phyloP scores from a whole-genome alignment of 345 rosid genomes.

The Euphorbia tirucalli region DNA sequence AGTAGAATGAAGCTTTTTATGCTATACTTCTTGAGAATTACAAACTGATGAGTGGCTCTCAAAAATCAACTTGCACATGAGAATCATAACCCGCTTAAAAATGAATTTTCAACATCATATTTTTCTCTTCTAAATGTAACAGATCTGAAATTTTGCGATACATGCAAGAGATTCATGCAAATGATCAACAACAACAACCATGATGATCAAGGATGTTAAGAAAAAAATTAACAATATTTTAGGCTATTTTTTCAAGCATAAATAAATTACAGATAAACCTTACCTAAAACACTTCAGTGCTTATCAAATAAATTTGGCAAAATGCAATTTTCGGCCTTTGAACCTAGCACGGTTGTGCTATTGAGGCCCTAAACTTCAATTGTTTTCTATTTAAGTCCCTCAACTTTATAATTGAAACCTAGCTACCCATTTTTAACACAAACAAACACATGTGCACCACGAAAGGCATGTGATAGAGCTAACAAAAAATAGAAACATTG shows the following conservation, averaged over 20 bases:
- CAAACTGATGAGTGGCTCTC: neutral
- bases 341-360: neutral
- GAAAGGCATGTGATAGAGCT: neutral
- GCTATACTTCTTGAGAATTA: neutral
- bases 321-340: neutral
- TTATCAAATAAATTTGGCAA: neutral
- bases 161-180: neutral
- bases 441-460: neutral
- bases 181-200: neutral
- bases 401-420: neutral
- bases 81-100: neutral
- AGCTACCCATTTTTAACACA: neutral
- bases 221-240: too few species aligned
- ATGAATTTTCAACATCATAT: neutral
- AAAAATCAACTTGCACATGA: neutral
- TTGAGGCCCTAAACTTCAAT: neutral
- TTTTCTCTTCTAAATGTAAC: neutral
- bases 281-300: neutral
- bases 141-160: neutral
- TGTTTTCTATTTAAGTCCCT: neutral
- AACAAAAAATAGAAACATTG: neutral
- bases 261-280: neutral
- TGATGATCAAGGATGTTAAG: neutral
- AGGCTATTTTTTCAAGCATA: neutral
- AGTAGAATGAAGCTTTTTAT: slow-evolving; percentile 6